Evolutionary conservation across 2,329 filamentous ascomycete species (phyloP), one percentile per base, ranked within the genome.

Genomic region (Parascedosporium putredinis): DNA sequence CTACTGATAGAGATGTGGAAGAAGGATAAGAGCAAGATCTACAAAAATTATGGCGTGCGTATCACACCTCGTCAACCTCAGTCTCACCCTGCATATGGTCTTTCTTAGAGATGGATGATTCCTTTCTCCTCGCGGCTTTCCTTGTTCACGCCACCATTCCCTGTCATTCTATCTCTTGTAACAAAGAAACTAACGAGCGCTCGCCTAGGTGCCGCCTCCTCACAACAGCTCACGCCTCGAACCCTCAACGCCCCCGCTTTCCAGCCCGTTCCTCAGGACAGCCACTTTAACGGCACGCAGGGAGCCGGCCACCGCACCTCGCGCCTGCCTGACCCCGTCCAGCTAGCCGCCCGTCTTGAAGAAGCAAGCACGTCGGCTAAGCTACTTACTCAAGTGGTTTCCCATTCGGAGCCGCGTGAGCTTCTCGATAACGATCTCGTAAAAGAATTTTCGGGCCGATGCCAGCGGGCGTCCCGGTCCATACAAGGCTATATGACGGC

Each of bases 331-430:
- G 67, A 79, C 18, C 81, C 88, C 0, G 72, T 79, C 10, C 91
- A 97, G 69, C 76, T 98, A 12, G 81, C 82, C 0, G 84, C 83
- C 51, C 80, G 93, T 42, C 79, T 98, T 34, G 87, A 95, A 63
- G 93, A 98, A 69, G 90, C 91, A 7, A 80, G 80, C 54, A 95
- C 88, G 2, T 94, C 89, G 3, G 90, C 91, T 5, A 91, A 90
- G 64, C 79, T 98, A 4, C 79, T 98, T n/a, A 78, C 88, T 48
- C 91, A 98, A 66, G 83, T 96, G 5, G 82, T 95, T 16, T 86
- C 91, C 65, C 90, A 86, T 51, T 95, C 90, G 0, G 81, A 88
- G 0, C 74, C 84, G 0, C 69, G 75, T 12, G 89, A 95, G 61
- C 71, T 96, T 22, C 74, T 89, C 18, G 67, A 74, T 49, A 91